Evolutionary conservation across 306 rosid genomes (phyloP).

Genomic region (Cercis canadensis): DNA sequence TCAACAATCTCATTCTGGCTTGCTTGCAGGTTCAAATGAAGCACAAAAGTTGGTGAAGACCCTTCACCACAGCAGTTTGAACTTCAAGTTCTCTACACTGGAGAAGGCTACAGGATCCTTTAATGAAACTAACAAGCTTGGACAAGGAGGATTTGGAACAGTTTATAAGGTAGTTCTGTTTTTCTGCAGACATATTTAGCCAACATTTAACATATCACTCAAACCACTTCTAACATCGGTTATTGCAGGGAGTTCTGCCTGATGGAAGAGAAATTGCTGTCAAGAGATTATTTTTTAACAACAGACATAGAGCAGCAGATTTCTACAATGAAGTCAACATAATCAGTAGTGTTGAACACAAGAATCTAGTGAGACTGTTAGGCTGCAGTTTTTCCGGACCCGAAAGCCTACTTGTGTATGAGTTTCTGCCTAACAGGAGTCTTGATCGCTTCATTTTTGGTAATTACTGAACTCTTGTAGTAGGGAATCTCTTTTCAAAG

Average conservation of each 20-base stretch:
- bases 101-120: constrained; percentile 88
- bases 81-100: constrained; percentile 85
- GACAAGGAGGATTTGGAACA: constrained; percentile 96
- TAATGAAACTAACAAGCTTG: constrained; percentile 68
- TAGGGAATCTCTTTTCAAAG: constrained; percentile 1
- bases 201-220: constrained; percentile 11
- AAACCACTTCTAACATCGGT: constrained; percentile 22
- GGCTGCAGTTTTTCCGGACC: constrained; percentile 98
- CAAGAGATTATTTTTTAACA: constrained; percentile 85
- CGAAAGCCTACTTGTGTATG: constrained; percentile 92
- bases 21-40: constrained; percentile 68
- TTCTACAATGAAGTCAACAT: constrained; percentile 92
- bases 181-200: constrained; percentile 19
- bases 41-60: constrained; percentile 65
- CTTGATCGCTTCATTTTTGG: constrained; percentile 90
- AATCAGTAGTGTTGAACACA: constrained; percentile 86
- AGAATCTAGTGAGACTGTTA: constrained; percentile 74
- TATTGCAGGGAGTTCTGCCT: constrained; percentile 57
- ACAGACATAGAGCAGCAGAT: constrained; percentile 81
- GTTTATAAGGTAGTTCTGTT: constrained; percentile 75
- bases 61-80: constrained; percentile 73
- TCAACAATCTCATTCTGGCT: constrained; percentile 6
- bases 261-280: constrained; percentile 98
- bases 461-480: background rate
- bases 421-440: constrained; percentile 78